phyloP scores from a whole-genome alignment of 495 filamentous ascomycete species.

The Neurospora sp. region DNA sequence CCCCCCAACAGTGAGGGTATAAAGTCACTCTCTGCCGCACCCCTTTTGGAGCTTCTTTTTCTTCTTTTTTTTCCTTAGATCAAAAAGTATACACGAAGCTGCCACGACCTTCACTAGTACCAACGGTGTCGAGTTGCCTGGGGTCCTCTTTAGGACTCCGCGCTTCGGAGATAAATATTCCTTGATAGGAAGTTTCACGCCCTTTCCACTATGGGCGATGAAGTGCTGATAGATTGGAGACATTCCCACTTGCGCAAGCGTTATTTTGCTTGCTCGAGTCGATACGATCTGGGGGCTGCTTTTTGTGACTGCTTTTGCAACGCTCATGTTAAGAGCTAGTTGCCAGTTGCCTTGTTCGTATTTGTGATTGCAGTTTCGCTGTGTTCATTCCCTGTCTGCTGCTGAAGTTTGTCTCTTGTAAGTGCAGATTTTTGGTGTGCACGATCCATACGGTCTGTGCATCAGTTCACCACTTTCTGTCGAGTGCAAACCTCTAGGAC shows the following conservation, averaged over 20 bases:
- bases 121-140: conserved; percentile 43
- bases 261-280: neutral
- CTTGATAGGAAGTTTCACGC: conserved; percentile 44
- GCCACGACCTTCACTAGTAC: conserved; percentile 42
- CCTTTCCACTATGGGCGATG: conserved; percentile 29
- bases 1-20: neutral
- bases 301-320: neutral
- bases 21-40: neutral
- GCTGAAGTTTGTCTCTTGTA: neutral
- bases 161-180: conserved; percentile 38
- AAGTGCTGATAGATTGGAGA: conserved; percentile 39
- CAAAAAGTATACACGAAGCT: conserved; percentile 43
- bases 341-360: neutral
- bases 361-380: conserved; percentile 3
- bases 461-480: neutral
- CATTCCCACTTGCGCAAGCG: conserved; percentile 6
- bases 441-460: neutral
- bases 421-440: neutral
- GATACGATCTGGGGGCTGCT: neutral
- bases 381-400: neutral
- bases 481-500: neutral
- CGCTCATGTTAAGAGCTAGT: neutral
- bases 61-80: conserved; percentile 33
- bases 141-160: conserved; percentile 26
- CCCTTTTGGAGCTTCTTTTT: conserved; percentile 1